Evolutionary conservation across 768 basidiomycete species (phyloP), one percentile per base, ranked within the genome.

Genomic region (Pisolithus tinctorius): DNA sequence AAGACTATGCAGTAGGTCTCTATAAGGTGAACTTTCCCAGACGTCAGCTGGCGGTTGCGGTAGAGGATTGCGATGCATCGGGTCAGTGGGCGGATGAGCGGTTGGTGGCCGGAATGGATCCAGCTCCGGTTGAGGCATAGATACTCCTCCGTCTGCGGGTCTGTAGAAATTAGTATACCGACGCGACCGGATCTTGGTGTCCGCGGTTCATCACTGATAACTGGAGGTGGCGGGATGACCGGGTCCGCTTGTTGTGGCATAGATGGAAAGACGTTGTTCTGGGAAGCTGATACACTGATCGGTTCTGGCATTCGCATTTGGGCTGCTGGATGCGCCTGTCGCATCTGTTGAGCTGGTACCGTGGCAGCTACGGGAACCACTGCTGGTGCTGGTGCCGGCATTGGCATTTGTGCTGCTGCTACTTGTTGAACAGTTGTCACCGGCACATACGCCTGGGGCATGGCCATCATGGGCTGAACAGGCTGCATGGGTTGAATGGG

Each of bases 41-140:
- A 88, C 49, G 59, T 87, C 80, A 29, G 67, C 66, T 0, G 87
- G 87, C 0, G 80, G 84, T 3, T 62, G 52, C 0, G 87, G 87
- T 8, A 88, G 78, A 4, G 84, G 85, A 60, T 89, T 85, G 16
- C 50, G 47, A 39, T 38, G 23, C 26, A 40, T 43, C 14, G 58
- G 30, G 4, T 48, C 36, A 13, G 39, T 13, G 20, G 48, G 49
- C 4, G 60, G 60, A 1, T 55, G 54, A 20, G 46, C 49, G 7
- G 53, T 47, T 20, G 53, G 55, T 6, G 53, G 49, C 11, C 49
- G 27, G 27, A 48, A 48, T 10, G 53, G 41, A 9, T 49, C 29
- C 20, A 23, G 31, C 9, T 26, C 31, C 13, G 16, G 26, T 34
- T 46, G 13, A 34, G 45, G 16, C 48, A 52, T 17, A n/a, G 47